Evolutionary conservation across 352 stramenopile species (phyloP), one percentile per base, ranked within the genome.

Genomic region (Peronospora belbahrii): DNA sequence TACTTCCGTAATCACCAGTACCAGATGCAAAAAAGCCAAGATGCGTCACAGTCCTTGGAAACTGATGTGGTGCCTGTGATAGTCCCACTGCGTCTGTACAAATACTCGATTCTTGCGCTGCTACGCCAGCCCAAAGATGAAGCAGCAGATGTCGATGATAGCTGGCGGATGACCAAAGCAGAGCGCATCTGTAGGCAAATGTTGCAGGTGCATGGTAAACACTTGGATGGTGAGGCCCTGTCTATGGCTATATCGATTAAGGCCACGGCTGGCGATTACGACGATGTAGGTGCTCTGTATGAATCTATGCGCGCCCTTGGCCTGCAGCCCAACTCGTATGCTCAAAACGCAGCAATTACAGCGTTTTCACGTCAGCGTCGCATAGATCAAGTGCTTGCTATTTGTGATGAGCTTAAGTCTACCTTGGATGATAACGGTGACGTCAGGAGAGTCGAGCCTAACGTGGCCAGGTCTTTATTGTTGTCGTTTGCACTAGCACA

Each of bases 191-290:
- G 78, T 35, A 60, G 62, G 18, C 64, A 83, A 52, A 89, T 89
- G 78, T 59, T 89, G 25, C 56, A 85, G 50, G 48, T 70, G 23
- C 62, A 74, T 35, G 63, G 56, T 10, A 65, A 70, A 20, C 38
- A 42, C 5, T 34, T 88, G 15, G 77, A 88, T 43, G 67, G 71
- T 20, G 78, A 85, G 1, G 78, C 78, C 33, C 56, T 89, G 23
- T 89, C 75, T 6, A 65, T 89, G 50, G 78, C 80, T 15, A 88
- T 88, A 45, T 90, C 78, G 14, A 83, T 88, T 41, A 85, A 83
- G 45, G 78, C 81, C 1, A 77, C 65, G 0, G 55, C 70, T 0
- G 67, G 76, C 2, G 78, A 89, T 52, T 65, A 92, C 49, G 74
- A 86, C 36, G 75, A 90, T 38, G 74, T 92, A 9, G 59, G 83